These are phyloP conservation scores for Irpex sp. DNA, from an alignment of 1,284 basidiomycete species.

Conservation along the genomic window DNA sequence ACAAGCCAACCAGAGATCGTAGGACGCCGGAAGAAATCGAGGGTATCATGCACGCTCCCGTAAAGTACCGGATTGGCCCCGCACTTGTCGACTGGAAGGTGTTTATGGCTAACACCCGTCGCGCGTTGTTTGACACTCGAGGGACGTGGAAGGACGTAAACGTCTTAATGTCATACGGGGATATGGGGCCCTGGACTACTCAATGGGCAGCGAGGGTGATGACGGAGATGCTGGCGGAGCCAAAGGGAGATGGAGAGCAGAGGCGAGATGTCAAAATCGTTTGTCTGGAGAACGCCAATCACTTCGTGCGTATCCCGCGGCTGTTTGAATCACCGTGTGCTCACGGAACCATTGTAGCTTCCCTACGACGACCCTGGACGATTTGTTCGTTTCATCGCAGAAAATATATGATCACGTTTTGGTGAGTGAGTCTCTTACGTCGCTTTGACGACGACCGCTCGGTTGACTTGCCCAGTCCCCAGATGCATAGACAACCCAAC, in stretches of 20 bases:
- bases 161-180: conserved; percentile 11
- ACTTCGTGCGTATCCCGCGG: conserved; percentile 17
- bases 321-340: not conserved
- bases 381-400: not conserved
- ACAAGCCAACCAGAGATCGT: not conserved
- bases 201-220: conserved; percentile 12
- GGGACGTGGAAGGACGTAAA: conserved; percentile 10
- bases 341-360: not conserved
- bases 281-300: conserved; percentile 18
- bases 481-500: too few relatives aligned
- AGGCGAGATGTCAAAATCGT: not conserved
- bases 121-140: conserved; percentile 9
- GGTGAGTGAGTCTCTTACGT: too few relatives aligned
- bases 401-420: not conserved
- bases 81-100: conserved; percentile 3
- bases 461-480: too few relatives aligned
- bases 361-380: not conserved
- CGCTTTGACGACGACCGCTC: too few relatives aligned
- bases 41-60: conserved; percentile 3
- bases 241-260: not conserved
- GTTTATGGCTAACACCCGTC: conserved; percentile 3
- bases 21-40: conserved; percentile 5
- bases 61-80: not conserved
- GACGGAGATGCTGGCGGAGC: not conserved
- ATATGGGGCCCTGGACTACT: conserved; percentile 7